Percentiles rank a stretch among this genome's conserved stretches.
These are phyloP conservation scores for Arthroderma uncinatum DNA, from an alignment of 2,329 filamentous ascomycete genomes.

Conservation along the genomic window DNA sequence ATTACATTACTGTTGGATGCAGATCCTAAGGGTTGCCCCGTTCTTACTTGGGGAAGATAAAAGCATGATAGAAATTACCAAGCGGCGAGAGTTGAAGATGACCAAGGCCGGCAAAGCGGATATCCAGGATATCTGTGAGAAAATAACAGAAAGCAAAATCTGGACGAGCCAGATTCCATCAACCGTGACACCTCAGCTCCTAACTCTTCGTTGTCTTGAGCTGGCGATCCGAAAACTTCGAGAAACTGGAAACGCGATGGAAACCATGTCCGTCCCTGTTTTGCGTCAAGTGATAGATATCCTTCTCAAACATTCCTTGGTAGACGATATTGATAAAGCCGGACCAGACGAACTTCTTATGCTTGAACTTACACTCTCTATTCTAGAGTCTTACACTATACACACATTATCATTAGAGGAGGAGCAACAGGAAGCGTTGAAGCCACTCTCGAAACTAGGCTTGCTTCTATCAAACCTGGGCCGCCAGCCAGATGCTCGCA, in stretches of 20 bases:
- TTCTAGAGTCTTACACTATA: slow-evolving; percentile 30
- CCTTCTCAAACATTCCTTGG: slow-evolving; percentile 18
- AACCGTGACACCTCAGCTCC: slow-evolving; percentile 23
- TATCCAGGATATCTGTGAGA: slow-evolving; percentile 21
- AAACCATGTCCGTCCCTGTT: slow-evolving; percentile 20
- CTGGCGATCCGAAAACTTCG: slow-evolving; percentile 24
- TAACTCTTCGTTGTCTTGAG: slow-evolving; percentile 27
- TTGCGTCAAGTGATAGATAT: slow-evolving; percentile 24
- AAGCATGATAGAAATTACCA: slow-evolving; percentile 21
- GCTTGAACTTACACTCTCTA: slow-evolving; percentile 24
- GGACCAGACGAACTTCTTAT: slow-evolving; percentile 17
- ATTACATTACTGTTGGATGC: slow-evolving; percentile 23
- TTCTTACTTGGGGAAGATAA: slow-evolving; percentile 22
- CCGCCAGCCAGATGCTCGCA: slow-evolving; percentile 13
- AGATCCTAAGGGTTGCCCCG: slow-evolving; percentile 22
- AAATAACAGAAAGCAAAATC: slow-evolving; percentile 19
- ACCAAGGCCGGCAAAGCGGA: slow-evolving; percentile 24
- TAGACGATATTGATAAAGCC: slow-evolving; percentile 8
- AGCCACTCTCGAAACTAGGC: slow-evolving; percentile 28
- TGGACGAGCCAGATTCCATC: slow-evolving; percentile 16
- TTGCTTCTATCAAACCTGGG: slow-evolving; percentile 26
- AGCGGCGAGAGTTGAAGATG: slow-evolving; percentile 18
- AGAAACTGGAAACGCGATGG: slow-evolving; percentile 22
- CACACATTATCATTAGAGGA: slow-evolving; percentile 20
- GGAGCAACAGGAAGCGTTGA: slow-evolving; percentile 21